Conservation (phyloP, 1,139 yeast species). For the Arxiozyma telluris region DNA sequence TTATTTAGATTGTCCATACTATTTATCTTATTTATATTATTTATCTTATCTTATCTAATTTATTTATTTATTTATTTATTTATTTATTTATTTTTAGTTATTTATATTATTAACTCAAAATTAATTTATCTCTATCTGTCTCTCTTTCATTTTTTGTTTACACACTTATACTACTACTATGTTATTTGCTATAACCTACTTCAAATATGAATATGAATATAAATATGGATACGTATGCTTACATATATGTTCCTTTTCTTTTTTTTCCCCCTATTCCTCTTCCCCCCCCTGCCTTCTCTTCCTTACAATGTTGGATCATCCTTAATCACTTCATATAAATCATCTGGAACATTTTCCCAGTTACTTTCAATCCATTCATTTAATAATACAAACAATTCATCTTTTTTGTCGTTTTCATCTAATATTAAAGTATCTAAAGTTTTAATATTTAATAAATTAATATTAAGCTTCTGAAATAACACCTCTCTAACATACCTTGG, state of each 20-base stretch:
- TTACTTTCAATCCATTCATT: slow-evolving; percentile 23
- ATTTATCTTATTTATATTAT: slow-evolving; percentile 1
- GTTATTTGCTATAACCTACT: no score
- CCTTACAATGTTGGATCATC: slow-evolving; percentile 13
- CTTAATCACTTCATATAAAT: slow-evolving; percentile 24
- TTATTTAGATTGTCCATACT: no score
- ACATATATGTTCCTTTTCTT: no score
- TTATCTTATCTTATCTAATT: neutral
- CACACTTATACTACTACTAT: no score
- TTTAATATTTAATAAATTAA: slow-evolving; percentile 1
- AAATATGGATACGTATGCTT: no score
- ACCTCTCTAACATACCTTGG: slow-evolving; percentile 30
- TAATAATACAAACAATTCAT: neutral
- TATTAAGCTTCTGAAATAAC: slow-evolving; percentile 8
- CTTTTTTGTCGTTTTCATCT: neutral
- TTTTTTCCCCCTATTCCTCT: no score
- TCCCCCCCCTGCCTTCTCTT: neutral
- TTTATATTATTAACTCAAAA: neutral
- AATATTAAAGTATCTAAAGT: neutral
- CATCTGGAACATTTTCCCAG: slow-evolving; percentile 40
- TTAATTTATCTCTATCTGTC: neutral
- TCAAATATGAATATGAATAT: no score
- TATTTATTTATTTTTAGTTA: slow-evolving; percentile 5
- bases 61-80: slow-evolving; percentile 1
- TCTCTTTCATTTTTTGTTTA: neutral